Conservation (phyloP, 2,329 filamentous ascomycete genomes). For the Fusarium sp. region DNA sequence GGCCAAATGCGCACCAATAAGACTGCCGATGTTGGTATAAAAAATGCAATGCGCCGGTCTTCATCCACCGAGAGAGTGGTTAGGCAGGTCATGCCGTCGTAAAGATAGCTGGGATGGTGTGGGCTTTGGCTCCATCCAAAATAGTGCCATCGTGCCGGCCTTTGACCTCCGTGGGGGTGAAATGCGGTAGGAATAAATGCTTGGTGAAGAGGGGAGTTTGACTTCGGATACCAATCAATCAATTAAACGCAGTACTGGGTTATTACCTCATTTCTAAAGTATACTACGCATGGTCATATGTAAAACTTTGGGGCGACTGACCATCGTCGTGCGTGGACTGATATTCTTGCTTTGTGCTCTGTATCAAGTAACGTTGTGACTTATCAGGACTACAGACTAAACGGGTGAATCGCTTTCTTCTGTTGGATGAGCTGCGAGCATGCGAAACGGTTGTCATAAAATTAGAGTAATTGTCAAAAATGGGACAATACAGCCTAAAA, state of each 20-base stretch:
- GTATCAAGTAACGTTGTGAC: not conserved
- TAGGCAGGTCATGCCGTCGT: slow-evolving; percentile 35
- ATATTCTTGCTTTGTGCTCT: slow-evolving; percentile 12
- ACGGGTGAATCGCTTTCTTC: slow-evolving; percentile 15
- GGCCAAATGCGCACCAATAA: slow-evolving; percentile 49
- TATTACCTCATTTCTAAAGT: slow-evolving; percentile 17
- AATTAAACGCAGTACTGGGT: slow-evolving; percentile 13
- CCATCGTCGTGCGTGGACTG: slow-evolving; percentile 15
- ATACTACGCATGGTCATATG: slow-evolving; percentile 24
- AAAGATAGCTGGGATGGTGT: slow-evolving; percentile 28
- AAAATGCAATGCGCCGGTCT: slow-evolving; percentile 36
- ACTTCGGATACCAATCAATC: slow-evolving; percentile 24
- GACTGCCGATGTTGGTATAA: slow-evolving; percentile 41
- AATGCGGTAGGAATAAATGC: slow-evolving; percentile 42
- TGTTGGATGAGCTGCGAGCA: slow-evolving; percentile 1
- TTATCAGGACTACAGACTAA: slow-evolving; percentile 6
- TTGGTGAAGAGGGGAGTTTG: slow-evolving; percentile 31
- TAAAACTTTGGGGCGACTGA: slow-evolving; percentile 34
- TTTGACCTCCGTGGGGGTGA: slow-evolving; percentile 51
- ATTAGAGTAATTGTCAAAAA: slow-evolving; percentile 6
- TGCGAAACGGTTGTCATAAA: slow-evolving; percentile 3
- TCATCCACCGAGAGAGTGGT: slow-evolving; percentile 35
- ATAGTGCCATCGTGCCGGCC: slow-evolving; percentile 35
- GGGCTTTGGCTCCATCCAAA: slow-evolving; percentile 23
- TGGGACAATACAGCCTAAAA: slow-evolving; percentile 24